Conservation (phyloP, 768 basidiomycete genomes). For the Nidularia pulvinata region DNA sequence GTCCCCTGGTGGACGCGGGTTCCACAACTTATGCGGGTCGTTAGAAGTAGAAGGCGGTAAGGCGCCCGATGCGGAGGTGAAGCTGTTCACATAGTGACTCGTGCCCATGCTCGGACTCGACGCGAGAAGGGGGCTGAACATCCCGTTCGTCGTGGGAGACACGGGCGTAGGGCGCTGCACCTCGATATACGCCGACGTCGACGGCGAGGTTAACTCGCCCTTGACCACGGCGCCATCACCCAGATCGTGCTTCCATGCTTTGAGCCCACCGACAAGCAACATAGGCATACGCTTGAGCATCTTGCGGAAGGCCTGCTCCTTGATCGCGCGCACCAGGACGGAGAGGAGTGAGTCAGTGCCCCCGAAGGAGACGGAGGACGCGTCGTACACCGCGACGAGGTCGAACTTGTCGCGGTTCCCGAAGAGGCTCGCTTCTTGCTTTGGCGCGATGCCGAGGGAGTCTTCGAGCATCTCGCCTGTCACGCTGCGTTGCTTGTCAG, state of each 20-base stretch:
- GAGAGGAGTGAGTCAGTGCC: constrained; percentile 51
- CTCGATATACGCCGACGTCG: background rate
- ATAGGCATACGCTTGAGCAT: constrained; percentile 76
- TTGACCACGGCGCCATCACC: constrained; percentile 30
- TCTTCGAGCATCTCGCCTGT: constrained; percentile 70
- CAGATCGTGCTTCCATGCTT: constrained; percentile 73
- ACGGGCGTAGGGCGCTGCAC: background rate
- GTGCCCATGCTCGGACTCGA: too few species aligned
- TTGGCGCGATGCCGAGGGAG: constrained; percentile 69
- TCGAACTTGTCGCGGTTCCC: constrained; percentile 87
- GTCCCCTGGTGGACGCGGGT: too few species aligned
- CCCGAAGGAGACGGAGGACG: constrained; percentile 52
- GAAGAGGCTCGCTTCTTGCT: constrained; percentile 74
- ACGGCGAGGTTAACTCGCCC: too few species aligned
- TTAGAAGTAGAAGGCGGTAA: too few species aligned
- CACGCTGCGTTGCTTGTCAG: constrained; percentile 56
- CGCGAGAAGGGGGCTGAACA: too few species aligned
- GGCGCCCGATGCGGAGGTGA: too few species aligned
- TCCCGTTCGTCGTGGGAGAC: too few species aligned
- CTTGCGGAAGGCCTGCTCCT: constrained; percentile 71
- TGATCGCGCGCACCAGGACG: constrained; percentile 66
- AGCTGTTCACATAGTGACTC: too few species aligned
- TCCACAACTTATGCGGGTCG: too few species aligned
- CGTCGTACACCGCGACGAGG: constrained; percentile 84
- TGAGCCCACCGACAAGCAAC: constrained; percentile 82